A percentile compares a stretch with the other conserved stretches of the same genome.
Evolutionary conservation across 768 basidiomycete species (phyloP).

Genomic region (Tricholoma saponaceum): DNA sequence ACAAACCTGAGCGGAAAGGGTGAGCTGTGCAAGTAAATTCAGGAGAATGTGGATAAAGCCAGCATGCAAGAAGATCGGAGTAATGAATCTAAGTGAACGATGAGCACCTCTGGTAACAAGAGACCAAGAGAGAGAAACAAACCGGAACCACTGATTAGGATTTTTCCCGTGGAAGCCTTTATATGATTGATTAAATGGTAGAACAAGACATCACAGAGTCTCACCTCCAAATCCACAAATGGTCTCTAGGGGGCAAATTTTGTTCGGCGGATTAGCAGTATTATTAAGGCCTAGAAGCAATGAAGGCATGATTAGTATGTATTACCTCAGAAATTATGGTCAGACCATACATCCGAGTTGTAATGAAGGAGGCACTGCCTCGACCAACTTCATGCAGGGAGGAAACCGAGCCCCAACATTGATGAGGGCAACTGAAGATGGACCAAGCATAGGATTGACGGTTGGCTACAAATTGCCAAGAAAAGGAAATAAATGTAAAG

Average conservation of each 20-base stretch:
- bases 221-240: constrained; percentile 81
- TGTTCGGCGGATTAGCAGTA: constrained; percentile 72
- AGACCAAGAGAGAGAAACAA: constrained; percentile 5
- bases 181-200: background rate
- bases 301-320: background rate
- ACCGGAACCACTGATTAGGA: constrained; percentile 50
- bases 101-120: background rate
- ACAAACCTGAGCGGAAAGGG: constrained; percentile 70
- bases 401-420: constrained; percentile 89
- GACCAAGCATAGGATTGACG: constrained; percentile 90
- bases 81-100: constrained; percentile 58
- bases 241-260: constrained; percentile 69
- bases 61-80: constrained; percentile 89
- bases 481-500: background rate
- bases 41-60: constrained; percentile 90
- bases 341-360: constrained; percentile 52
- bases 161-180: constrained; percentile 36
- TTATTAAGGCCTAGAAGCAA: constrained; percentile 67
- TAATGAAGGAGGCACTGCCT: constrained; percentile 48
- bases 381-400: constrained; percentile 82
- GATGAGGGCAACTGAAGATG: constrained; percentile 79
- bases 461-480: constrained; percentile 45
- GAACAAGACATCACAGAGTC: constrained; percentile 5
- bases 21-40: constrained; percentile 87
- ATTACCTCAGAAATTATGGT: background rate